phyloP scores from a whole-genome alignment of 2,329 filamentous ascomycete species.

The Cladobotryum protrusum region DNA sequence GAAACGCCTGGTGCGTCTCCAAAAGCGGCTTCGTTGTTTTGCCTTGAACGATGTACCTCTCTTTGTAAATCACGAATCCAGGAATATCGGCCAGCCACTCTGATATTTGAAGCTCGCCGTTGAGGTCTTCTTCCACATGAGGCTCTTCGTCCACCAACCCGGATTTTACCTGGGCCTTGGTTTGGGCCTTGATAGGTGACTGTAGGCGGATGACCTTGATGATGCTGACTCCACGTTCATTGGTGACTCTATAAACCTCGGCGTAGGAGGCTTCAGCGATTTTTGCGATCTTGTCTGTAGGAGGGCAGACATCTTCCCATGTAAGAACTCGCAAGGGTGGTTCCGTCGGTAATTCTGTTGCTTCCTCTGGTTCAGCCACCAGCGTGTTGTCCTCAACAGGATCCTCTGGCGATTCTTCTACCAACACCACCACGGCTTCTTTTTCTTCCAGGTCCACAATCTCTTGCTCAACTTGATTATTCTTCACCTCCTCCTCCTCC shows the following conservation, averaged over 20 bases:
- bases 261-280: slow-evolving; percentile 63
- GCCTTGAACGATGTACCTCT: slow-evolving; percentile 54
- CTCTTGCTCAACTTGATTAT: neutral
- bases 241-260: slow-evolving; percentile 58
- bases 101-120: slow-evolving; percentile 56
- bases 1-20: slow-evolving; percentile 54
- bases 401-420: neutral
- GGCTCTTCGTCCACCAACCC: slow-evolving; percentile 55
- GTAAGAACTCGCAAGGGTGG: slow-evolving; percentile 37
- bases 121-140: slow-evolving; percentile 47
- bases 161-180: slow-evolving; percentile 47
- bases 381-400: neutral
- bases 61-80: slow-evolving; percentile 61
- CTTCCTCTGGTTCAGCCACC: neutral
- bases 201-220: slow-evolving; percentile 58
- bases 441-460: neutral
- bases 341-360: slow-evolving; percentile 10
- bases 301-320: slow-evolving; percentile 54
- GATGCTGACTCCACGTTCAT: slow-evolving; percentile 54
- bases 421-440: neutral
- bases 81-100: slow-evolving; percentile 59
- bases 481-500: neutral
- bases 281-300: slow-evolving; percentile 49
- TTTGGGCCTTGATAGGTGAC: slow-evolving; percentile 52
- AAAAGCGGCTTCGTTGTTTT: slow-evolving; percentile 47